A percentile compares a stretch with the other conserved stretches of the same genome.
Conservation (phyloP, 768 basidiomycete genomes). For the Chiua virens region DNA sequence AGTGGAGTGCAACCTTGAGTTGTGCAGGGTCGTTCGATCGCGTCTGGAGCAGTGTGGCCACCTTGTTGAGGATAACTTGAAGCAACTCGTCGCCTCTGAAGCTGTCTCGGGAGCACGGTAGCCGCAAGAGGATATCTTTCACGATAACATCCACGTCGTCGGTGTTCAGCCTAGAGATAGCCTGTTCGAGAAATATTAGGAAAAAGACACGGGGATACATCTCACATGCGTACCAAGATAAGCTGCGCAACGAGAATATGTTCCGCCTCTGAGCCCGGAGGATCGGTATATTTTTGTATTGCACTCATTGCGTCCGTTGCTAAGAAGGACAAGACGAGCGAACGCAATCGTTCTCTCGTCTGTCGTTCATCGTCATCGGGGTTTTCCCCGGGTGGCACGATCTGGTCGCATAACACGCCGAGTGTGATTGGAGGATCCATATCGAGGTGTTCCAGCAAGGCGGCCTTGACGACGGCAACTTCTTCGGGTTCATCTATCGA, state of each 20-base stretch:
- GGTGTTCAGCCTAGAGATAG: constrained; percentile 44
- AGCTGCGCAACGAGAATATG: constrained; percentile 47
- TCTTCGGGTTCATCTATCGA: constrained; percentile 63
- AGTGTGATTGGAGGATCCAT: constrained; percentile 61
- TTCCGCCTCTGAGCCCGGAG: constrained; percentile 46
- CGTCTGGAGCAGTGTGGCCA: constrained; percentile 32
- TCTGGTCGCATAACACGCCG: constrained; percentile 69
- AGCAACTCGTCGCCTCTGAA: constrained; percentile 41
- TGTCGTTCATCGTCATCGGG: constrained; percentile 58
- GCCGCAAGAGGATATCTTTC: constrained; percentile 50
- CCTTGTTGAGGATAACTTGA: constrained; percentile 39
- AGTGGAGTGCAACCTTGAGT: constrained; percentile 40
- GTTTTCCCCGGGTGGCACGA: constrained; percentile 49
- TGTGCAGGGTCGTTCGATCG: constrained; percentile 30
- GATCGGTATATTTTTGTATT: constrained; percentile 45
- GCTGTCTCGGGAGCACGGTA: constrained; percentile 43
- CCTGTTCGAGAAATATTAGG: constrained; percentile 36
- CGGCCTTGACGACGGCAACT: constrained; percentile 57
- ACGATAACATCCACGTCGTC: constrained; percentile 48
- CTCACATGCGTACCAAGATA: constrained; percentile 41
- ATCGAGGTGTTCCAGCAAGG: constrained; percentile 61
- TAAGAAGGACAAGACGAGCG: constrained; percentile 61
- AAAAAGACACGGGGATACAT: background rate
- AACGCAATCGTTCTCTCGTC: constrained; percentile 56
- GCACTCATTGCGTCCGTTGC: constrained; percentile 48